Base-by-base conservation (phyloP, 2,329 filamentous ascomycete species). In the Sporothrix protearum region DNA sequence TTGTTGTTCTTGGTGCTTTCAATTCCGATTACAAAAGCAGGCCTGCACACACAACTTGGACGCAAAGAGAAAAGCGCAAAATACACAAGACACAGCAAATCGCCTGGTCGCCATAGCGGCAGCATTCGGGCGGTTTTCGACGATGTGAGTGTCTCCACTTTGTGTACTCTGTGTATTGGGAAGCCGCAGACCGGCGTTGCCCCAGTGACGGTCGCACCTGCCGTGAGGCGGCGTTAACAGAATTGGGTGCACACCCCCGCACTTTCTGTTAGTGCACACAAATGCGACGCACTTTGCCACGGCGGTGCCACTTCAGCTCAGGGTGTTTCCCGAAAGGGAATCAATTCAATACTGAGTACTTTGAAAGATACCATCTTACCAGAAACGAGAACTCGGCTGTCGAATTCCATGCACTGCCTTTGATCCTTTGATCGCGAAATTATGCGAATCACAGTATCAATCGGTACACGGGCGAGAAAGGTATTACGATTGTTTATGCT, bases 81-180 rank as follows among this genome's bases (percentile, higher is more conserved):
- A 59, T 25, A 59, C 28, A 57, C 22, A 66, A 47, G 28, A 30
- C n/a, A 47, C 49, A 49, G 19, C 30, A 68, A 53, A 33, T 51
- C 12, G 7, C 30, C 28, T 68, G 45, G 64, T 53, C 45, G 47
- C 47, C 64, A 28, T 42, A 53, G 64, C 33, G 45, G 45, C 47
- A 51, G 47, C 49, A 49, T 30, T 42, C n/a, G n/a, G n/a, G n/a
- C 22, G 66, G 33, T 39, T 39, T 39, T 55, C 12, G 66, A 68
- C 30, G 66, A 68, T 68, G 33, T n/a, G 42, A n/a, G 30, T 7
- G 47, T 55, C 49, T 68, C 64, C 64, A 68, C 66, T 69, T 47
- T 69, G 67, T 67, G 36, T 55, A 45, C 59, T 47, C 14, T 47
- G 42, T 47, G 19, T 47, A 16, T 47, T 61, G 59, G 45, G 47